Conservation (phyloP, 2,329 filamentous ascomycete genomes). For the Epichloe glyceriae region DNA sequence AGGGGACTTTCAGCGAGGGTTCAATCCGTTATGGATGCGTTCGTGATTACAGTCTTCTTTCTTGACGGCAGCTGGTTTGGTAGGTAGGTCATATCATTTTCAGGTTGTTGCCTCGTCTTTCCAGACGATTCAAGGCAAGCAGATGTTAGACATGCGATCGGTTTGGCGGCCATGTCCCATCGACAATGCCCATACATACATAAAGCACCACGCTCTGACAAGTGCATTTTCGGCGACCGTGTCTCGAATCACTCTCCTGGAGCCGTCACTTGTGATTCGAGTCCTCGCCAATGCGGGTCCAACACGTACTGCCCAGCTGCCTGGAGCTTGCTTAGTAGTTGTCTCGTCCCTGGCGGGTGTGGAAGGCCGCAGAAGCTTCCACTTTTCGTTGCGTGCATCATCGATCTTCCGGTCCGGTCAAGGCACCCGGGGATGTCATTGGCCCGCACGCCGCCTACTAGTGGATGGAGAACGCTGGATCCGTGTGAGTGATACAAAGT, state of each 20-base stretch:
- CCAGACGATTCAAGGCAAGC: too few relatives aligned
- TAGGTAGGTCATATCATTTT: too few relatives aligned
- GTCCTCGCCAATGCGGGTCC: background rate
- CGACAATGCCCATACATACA: too few relatives aligned
- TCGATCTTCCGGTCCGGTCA: conserved; percentile 24
- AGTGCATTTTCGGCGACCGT: background rate
- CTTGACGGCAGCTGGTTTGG: background rate
- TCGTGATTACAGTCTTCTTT: background rate
- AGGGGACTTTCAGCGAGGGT: background rate
- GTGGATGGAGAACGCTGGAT: conserved; percentile 1
- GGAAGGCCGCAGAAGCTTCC: conserved; percentile 5
- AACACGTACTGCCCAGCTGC: conserved; percentile 5
- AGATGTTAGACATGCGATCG: too few relatives aligned
- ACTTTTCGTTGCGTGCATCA: conserved; percentile 15
- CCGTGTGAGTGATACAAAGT: conserved; percentile 5
- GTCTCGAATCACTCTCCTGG: background rate
- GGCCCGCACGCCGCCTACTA: conserved; percentile 15
- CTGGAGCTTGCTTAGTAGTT: background rate
- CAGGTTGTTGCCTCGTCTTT: too few relatives aligned
- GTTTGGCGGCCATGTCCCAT: background rate
- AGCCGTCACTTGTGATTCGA: background rate
- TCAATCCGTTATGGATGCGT: background rate
- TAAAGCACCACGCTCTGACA: background rate
- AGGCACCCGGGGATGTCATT: conserved; percentile 21
- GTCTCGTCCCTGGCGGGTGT: background rate